phyloP scores from a whole-genome alignment of 345 rosid species.

The Eucalyptus sideroxylon region DNA sequence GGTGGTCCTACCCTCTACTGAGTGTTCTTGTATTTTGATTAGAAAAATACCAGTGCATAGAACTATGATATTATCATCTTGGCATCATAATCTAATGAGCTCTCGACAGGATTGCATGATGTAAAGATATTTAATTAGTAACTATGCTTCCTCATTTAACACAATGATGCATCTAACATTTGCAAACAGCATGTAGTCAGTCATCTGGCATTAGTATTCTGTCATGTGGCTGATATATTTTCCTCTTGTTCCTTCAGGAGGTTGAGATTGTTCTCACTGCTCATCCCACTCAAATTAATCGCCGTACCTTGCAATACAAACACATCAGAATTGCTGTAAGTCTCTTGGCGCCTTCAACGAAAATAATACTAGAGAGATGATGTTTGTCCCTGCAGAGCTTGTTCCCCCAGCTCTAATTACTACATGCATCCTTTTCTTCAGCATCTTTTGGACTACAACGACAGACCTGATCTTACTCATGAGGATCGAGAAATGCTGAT shows the following conservation, averaged over 20 bases:
- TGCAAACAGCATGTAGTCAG: background rate
- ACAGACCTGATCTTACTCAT: slow-evolving; percentile 75
- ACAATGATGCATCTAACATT: background rate
- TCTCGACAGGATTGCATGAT: background rate
- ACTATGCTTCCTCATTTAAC: background rate
- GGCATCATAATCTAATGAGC: background rate
- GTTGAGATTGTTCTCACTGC: slow-evolving; percentile 98
- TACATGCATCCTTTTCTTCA: slow-evolving; percentile 8
- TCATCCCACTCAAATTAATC: slow-evolving; percentile 95
- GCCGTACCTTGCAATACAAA: slow-evolving; percentile 91
- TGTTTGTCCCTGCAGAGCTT: background rate
- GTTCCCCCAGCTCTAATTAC: background rate
- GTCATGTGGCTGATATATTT: background rate
- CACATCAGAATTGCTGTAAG: slow-evolving; percentile 92
- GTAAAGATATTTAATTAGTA: background rate
- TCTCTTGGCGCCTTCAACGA: background rate
- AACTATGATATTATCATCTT: background rate
- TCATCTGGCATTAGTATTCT: background rate
- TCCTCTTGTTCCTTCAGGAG: slow-evolving; percentile 36
- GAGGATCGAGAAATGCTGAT: slow-evolving; percentile 89
- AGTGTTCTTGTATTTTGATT: background rate
- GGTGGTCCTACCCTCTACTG: background rate
- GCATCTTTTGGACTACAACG: slow-evolving; percentile 89
- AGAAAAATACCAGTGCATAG: background rate
- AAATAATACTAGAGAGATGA: background rate